These are phyloP conservation scores for Scedosporium dehoogii DNA, from an alignment of 2,329 filamentous ascomycete genomes.

Conservation along the genomic window DNA sequence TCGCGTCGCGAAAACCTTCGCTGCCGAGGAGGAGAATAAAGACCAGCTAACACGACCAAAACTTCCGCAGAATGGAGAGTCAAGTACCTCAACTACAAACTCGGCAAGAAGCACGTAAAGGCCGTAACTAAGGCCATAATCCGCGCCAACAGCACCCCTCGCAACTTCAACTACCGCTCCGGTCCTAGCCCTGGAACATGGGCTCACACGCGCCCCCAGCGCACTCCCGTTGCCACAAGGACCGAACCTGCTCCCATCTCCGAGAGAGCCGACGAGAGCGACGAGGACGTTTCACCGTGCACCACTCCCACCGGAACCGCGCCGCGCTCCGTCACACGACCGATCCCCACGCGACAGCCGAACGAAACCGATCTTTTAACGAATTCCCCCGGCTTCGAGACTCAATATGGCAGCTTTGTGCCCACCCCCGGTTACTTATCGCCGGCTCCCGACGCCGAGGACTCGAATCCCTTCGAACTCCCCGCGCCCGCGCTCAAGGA, in stretches of 20 bases:
- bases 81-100: constrained; percentile 94
- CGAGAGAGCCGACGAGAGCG: neutral
- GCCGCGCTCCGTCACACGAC: neutral
- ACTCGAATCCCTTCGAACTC: constrained; percentile 33
- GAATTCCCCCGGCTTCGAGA: constrained; percentile 21
- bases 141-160: constrained; percentile 45
- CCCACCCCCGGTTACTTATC: constrained; percentile 25
- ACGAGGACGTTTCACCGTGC: neutral
- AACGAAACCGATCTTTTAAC: constrained; percentile 32
- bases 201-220: constrained; percentile 13
- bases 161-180: neutral
- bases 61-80: constrained; percentile 64
- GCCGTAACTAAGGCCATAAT: constrained; percentile 63
- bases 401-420: constrained; percentile 45
- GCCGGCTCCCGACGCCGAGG: constrained; percentile 10
- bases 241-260: constrained; percentile 9
- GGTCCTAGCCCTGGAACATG: constrained; percentile 11
- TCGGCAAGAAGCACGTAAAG: constrained; percentile 90
- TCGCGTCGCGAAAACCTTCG: neutral
- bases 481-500: constrained; percentile 41
- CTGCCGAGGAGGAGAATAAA: neutral
- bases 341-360: constrained; percentile 7
- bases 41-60: neutral
- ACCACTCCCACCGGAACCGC: neutral
- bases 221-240: constrained; percentile 17